phyloP scores from a whole-genome alignment of 495 filamentous ascomycete genomes.

The Chaetomium cochliodes region DNA sequence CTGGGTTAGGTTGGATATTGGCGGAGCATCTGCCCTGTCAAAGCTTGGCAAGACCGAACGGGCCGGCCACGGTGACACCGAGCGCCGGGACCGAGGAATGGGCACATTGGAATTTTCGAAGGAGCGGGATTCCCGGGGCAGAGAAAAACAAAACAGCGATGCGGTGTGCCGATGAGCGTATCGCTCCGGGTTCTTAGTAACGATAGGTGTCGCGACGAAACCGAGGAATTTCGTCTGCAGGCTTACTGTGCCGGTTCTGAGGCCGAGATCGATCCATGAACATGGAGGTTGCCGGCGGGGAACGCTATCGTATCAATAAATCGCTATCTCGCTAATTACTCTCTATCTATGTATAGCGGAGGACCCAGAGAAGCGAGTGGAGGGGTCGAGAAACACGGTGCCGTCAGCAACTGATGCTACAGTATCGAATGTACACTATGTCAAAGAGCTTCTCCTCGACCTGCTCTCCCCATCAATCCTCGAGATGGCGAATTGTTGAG shows the following conservation, averaged over 20 bases:
- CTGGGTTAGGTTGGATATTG: constrained; percentile 1
- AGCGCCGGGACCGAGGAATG: background rate
- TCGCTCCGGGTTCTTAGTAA: background rate
- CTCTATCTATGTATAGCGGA: background rate
- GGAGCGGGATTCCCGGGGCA: background rate
- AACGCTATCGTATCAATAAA: background rate
- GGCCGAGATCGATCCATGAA: background rate
- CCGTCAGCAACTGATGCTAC: no score
- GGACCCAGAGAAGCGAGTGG: background rate
- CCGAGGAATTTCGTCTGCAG: background rate
- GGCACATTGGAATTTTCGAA: no score
- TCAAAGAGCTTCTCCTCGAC: background rate
- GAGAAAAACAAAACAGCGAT: background rate
- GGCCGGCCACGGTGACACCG: constrained; percentile 1
- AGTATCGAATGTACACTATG: background rate
- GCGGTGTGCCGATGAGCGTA: background rate
- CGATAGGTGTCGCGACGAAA: background rate
- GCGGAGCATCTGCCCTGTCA: background rate
- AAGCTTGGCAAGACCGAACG: background rate
- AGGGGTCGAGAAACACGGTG: background rate
- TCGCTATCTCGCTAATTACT: background rate
- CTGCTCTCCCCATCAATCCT: background rate
- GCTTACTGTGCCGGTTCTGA: background rate
- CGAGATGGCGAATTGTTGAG: constrained; percentile 10
- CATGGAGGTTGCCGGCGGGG: background rate